A percentile compares a stretch with the other conserved stretches of the same genome.
These are phyloP conservation scores for Hypseocharis bilobata DNA, from an alignment of 441 rosid genomes.

Conservation along the genomic window DNA sequence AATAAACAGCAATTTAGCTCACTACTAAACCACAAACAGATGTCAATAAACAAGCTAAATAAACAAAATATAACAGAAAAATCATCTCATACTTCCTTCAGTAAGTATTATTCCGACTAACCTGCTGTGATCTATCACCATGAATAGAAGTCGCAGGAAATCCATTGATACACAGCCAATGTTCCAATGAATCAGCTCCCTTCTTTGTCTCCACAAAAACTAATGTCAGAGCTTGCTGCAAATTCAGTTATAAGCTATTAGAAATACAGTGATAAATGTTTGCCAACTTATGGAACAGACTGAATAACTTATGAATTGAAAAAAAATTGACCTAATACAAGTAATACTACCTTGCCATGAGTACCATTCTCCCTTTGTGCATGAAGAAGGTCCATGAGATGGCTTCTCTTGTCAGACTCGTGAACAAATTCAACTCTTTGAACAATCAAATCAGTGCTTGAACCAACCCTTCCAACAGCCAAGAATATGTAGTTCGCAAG, in stretches of 20 bases:
- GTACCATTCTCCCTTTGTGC: slow-evolving; percentile 70
- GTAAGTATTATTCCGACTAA: slow-evolving; percentile 19
- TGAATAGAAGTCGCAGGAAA: slow-evolving; percentile 84
- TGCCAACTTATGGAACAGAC: background rate
- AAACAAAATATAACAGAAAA: background rate
- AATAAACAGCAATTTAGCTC: background rate
- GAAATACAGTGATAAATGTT: background rate
- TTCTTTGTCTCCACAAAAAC: slow-evolving; percentile 89
- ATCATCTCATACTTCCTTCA: background rate
- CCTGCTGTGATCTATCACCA: slow-evolving; percentile 88
- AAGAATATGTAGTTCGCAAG: slow-evolving; percentile 62
- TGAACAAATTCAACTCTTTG: slow-evolving; percentile 82
- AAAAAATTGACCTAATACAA: background rate
- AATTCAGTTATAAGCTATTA: slow-evolving; percentile 5
- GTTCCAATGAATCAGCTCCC: slow-evolving; percentile 75
- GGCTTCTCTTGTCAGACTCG: slow-evolving; percentile 88
- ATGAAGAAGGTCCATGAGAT: slow-evolving; percentile 88
- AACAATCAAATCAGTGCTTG: slow-evolving; percentile 86
- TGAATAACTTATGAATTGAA: background rate
- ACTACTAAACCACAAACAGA: background rate
- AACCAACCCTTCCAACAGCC: slow-evolving; percentile 93
- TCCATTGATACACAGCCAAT: slow-evolving; percentile 65
- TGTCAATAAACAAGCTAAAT: background rate
- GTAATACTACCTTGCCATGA: slow-evolving; percentile 56
- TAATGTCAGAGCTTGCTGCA: slow-evolving; percentile 74